These are phyloP conservation scores for Cordyceps militaris DNA, from an alignment of 2,329 filamentous ascomycete genomes.

Conservation along the genomic window DNA sequence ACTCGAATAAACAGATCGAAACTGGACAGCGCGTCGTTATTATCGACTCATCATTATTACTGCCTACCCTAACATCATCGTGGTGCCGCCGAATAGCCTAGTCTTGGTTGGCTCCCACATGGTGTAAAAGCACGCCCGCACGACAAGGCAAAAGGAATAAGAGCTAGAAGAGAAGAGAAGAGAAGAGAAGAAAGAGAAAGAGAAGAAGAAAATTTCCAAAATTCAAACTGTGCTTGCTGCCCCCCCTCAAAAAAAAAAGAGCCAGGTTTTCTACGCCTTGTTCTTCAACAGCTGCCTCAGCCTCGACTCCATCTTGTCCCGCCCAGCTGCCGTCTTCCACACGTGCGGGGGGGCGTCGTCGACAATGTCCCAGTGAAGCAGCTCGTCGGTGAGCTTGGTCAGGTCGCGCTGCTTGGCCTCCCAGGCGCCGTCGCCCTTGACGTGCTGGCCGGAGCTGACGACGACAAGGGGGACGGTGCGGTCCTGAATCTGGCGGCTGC, in stretches of 20 bases:
- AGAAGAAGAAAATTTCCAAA: not conserved
- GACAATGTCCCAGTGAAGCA: slow-evolving; percentile 81
- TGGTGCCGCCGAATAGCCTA: not conserved
- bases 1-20: not conserved
- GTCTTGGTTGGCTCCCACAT: not conserved
- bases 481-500: slow-evolving; percentile 71
- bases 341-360: slow-evolving; percentile 78
- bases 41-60: not conserved
- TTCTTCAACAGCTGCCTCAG: slow-evolving; percentile 57
- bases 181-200: not conserved
- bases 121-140: not conserved
- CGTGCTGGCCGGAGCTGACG: slow-evolving; percentile 71
- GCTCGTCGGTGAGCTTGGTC: slow-evolving; percentile 68
- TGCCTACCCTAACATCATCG: not conserved
- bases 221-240: not conserved
- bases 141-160: not conserved
- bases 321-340: slow-evolving; percentile 69
- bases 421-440: slow-evolving; percentile 65
- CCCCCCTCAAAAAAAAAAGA: not conserved
- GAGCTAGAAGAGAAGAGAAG: not conserved
- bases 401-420: slow-evolving; percentile 78
- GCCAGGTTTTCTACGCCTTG: too few relatives aligned
- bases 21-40: not conserved
- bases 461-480: slow-evolving; percentile 69
- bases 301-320: slow-evolving; percentile 70